Conservation (phyloP, 2,329 filamentous ascomycete genomes). For the Metarhizium guizhouense region DNA sequence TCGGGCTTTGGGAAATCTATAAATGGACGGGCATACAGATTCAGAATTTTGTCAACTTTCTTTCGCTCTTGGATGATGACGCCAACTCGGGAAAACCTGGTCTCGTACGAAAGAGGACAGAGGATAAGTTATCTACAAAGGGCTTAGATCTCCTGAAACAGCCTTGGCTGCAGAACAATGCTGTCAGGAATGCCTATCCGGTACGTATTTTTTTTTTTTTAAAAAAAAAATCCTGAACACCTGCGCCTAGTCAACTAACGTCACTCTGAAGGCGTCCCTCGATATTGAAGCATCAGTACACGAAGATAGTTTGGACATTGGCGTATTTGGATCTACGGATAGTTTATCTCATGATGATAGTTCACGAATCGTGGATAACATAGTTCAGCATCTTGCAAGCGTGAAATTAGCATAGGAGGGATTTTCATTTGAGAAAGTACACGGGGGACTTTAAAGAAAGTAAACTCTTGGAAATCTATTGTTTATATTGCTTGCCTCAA, state of each 20-base stretch:
- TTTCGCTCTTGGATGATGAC: conserved; percentile 39
- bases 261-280: conserved; percentile 23
- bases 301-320: conserved; percentile 24
- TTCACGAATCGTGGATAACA: conserved; percentile 13
- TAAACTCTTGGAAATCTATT: background rate
- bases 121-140: background rate
- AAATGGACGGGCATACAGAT: conserved; percentile 66
- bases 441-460: background rate
- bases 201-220: conserved; percentile 14
- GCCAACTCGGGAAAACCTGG: background rate
- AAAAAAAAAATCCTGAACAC: background rate
- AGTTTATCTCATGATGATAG: conserved; percentile 18
- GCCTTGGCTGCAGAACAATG: conserved; percentile 13
- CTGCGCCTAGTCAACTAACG: conserved; percentile 3
- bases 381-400: conserved; percentile 12
- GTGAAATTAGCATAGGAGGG: background rate
- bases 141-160: conserved; percentile 4
- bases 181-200: conserved; percentile 16
- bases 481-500: background rate
- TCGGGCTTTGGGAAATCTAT: conserved; percentile 61
- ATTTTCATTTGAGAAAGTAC: background rate
- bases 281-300: conserved; percentile 31
- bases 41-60: conserved; percentile 73
- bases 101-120: background rate
- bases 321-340: conserved; percentile 28